A percentile compares a stretch with the other conserved stretches of the same genome.
Evolutionary conservation across 2,329 filamentous ascomycete genomes (phyloP).

Genomic region (Hortaea werneckii): DNA sequence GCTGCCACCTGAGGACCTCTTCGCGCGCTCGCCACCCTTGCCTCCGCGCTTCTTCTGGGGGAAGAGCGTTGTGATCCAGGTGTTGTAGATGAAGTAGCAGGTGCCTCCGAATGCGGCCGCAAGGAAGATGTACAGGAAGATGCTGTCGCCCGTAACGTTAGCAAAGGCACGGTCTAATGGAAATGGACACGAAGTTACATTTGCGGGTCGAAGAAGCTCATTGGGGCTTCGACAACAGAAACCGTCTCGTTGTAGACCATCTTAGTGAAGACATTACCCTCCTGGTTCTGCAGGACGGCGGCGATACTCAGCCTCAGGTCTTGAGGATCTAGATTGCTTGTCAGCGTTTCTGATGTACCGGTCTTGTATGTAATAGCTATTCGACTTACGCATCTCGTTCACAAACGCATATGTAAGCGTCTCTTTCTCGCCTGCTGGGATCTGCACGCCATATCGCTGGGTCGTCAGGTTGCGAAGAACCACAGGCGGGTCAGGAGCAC

Average conservation of each 20-base stretch:
- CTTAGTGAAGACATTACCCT: slow-evolving; percentile 64
- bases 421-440: slow-evolving; percentile 67
- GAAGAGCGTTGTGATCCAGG: slow-evolving; percentile 93
- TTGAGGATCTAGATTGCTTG: slow-evolving; percentile 51
- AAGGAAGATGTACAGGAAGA: slow-evolving; percentile 96
- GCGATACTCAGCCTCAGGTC: slow-evolving; percentile 70
- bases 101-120: slow-evolving; percentile 65
- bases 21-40: slow-evolving; percentile 56
- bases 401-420: slow-evolving; percentile 73
- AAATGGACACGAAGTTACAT: slow-evolving; percentile 1
- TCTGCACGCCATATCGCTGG: slow-evolving; percentile 60
- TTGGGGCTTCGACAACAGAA: slow-evolving; percentile 78
- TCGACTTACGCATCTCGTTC: slow-evolving; percentile 58
- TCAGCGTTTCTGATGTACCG: too few species aligned
- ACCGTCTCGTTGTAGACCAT: slow-evolving; percentile 73
- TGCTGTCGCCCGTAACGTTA: slow-evolving; percentile 42
- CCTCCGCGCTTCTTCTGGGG: slow-evolving; percentile 61
- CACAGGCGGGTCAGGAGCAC: slow-evolving; percentile 40
- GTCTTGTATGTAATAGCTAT: too few species aligned
- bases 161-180: not conserved
- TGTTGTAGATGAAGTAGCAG: slow-evolving; percentile 95
- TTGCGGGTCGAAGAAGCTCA: slow-evolving; percentile 5
- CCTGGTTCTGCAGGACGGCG: slow-evolving; percentile 59
- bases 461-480: slow-evolving; percentile 79
- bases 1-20: slow-evolving; percentile 48